Base-by-base conservation (phyloP, 1,284 basidiomycete genomes). In the Austroboletus niveus region DNA sequence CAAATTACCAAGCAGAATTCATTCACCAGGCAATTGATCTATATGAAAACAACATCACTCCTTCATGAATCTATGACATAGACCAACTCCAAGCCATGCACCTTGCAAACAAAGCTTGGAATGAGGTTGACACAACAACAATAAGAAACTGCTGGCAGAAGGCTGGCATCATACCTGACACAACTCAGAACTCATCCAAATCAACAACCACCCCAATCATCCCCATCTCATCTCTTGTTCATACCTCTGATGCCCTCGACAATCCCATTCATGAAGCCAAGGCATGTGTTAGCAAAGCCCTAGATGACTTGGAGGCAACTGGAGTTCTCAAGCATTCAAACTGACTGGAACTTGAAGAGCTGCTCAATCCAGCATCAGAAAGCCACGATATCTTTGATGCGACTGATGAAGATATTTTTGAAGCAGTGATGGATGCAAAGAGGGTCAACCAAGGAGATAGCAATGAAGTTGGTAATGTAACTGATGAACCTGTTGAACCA, bases 21-120 rank as follows among this genome's bases (percentile, higher is more conserved):
- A 38, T 48, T 11, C 1, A 36, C 0, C 3, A 5, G 10, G 11
- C 40, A 5, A 41, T 48, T 8, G 29, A 51, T 5, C 11, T 1
- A 5, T 72, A 74, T 48, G 63, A 73, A 32, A 14, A 30, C 35
- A 61, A 56, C 11, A 45, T 61, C 2, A 59, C 61, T 1, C 57
- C 64, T 14, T 24, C 51, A 1, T 4, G 69, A 11, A 67, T 72
- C 45, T 72, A 72, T 45, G 15, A 64, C 2, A 70, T 73, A 42
- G 57, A 72, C 45, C 65, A 71, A 24, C 64, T 72, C 3, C 42
- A 64, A 17, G 69, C 57, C 4, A 71, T 71, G 67, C 48, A 30
- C 0, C 38, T 71, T 12, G 63, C 67, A 5, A 31, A 57, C 12
- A 22, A 49, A 12, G 45, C 50, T 2, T 57, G 56, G 55, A 42